Evolutionary conservation across 2,329 filamentous ascomycete genomes (phyloP), one percentile per base, ranked within the genome.

Genomic region (Amesomyces nigricolor): DNA sequence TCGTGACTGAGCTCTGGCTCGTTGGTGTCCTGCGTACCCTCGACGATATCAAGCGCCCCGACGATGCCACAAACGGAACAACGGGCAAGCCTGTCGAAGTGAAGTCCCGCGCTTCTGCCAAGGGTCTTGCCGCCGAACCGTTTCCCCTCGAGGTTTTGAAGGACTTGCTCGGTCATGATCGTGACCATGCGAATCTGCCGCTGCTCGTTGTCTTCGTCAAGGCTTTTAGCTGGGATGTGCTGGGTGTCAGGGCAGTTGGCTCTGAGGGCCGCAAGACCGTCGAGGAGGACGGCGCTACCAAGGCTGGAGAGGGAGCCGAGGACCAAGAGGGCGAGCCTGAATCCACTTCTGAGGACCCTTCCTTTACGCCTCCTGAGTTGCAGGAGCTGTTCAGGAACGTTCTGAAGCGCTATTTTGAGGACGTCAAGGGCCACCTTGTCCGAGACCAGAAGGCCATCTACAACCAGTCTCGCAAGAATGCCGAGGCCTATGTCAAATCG

Each of bases 101-200:
- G 59, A 88, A 78, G 75, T 77, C 74, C 63, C 81, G 81, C 39
- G 77, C 78, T 22, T 72, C 74, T 51, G 82, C 83, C 57, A 83
- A 83, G 61, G 79, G 80, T 29, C 83, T 80, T 40, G 85, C 87
- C 57, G 81, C 89, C 2, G 94, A 99, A 61, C 94, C 94, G 0
- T 97, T 99, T 63, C 95, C 95, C 3, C 77, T 99, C 17, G 94
- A 99, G 70, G 92, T 97, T n/a, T 76, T 99, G 40, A 99, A 99
- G 73, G 95, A 99, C 68, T 81, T 99, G 61, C 80, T 99, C 14
- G 91, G 91, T 7, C 87, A 97, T 67, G 94, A 99, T 69, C 84
- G 91, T 53, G 92, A 99, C 63, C 94, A 97, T 67, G 77, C 83
- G 53, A 99, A 97, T 67, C 74, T 99, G 43, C 91, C 94, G 1